Evolutionary conservation across 1,139 yeast genomes (phyloP), one percentile per base, ranked within the genome.

Genomic region (Taphrina deformans): DNA sequence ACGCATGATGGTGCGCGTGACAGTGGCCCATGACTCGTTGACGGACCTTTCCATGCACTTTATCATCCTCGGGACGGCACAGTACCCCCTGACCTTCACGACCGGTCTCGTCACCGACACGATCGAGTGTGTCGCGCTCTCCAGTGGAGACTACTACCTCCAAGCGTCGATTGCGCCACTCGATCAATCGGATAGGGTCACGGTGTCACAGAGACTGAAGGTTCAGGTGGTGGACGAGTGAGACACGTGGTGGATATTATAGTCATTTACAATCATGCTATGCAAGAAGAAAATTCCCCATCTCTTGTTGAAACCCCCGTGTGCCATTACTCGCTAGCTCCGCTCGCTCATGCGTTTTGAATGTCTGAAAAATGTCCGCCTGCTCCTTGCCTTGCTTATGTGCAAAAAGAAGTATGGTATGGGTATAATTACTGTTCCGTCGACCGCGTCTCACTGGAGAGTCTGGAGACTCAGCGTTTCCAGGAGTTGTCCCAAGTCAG

Each of bases 401-500:
- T 38, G 41, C 41, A 4, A 9, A 3, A 24, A 44, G 16, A 18
- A 1, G 29, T 16, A 23, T 44, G 2, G 16, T 44, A 12, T 2
- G 4, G 21, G 10, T 18, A 44, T 18, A 40, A 2, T 21, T 16
- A 14, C 35, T 31, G 9, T 4, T 1, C 35, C 9, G 5, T 31
- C 35, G 35, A 10, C 1, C 2, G 35, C 41, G 18, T 29, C n/a
- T 46, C 35, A 48, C 23, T 48, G 53, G 27, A 16, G 61, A 52
- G 40, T 67, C 63, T 29, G 65, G 31, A 35, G 87, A n/a, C 65
- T 83, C 66, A 93, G 78, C 66, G 85, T 85, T 74, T 93, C 99
- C 69, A 93, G 78, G 73, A 93, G 93, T 52, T 96, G 90, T 2
- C 91, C 81, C 70, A 93, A 79, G 73, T 95, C 99, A 65, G 91